Conservation (phyloP, 1,284 basidiomycete genomes). For the Tylopilus sp. region DNA sequence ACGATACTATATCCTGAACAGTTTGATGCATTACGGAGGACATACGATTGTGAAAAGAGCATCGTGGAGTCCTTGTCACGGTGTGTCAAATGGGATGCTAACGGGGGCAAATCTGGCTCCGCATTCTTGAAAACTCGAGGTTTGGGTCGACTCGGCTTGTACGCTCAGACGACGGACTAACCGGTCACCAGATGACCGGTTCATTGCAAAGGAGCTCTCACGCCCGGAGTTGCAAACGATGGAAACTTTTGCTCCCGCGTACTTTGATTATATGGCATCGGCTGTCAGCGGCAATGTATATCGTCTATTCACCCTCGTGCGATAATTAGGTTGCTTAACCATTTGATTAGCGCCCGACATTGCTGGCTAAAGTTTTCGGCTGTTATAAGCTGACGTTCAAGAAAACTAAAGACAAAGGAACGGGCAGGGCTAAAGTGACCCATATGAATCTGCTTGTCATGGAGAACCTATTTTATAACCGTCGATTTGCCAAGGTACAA, state of each 20-base stretch:
- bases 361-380: conserved; percentile 96
- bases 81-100: conserved; percentile 95
- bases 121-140: conserved; percentile 95
- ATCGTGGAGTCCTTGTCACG: conserved; percentile 92
- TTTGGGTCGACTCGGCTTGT: conserved; percentile 29
- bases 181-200: conserved; percentile 77
- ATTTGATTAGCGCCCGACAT: conserved; percentile 74
- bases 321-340: conserved; percentile 2
- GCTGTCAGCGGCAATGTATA: conserved; percentile 75
- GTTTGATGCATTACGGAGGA: conserved; percentile 90
- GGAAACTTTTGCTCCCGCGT: conserved; percentile 95
- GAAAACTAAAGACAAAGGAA: conserved; percentile 66
- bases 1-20: conserved; percentile 96
- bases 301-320: conserved; percentile 6
- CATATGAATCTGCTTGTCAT: conserved; percentile 97
- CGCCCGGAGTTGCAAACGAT: conserved; percentile 90
- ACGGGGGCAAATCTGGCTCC: conserved; percentile 94
- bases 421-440: conserved; percentile 70
- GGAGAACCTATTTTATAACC: conserved; percentile 96
- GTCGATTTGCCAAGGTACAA: conserved; percentile 77
- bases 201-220: conserved; percentile 97
- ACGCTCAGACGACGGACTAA: conserved; percentile 1
- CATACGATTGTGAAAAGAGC: conserved; percentile 90
- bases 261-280: conserved; percentile 96
- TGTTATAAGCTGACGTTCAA: conserved; percentile 95